phyloP scores from a whole-genome alignment of 2,329 filamentous ascomycete genomes.

The Penicillium sclerotigenum region DNA sequence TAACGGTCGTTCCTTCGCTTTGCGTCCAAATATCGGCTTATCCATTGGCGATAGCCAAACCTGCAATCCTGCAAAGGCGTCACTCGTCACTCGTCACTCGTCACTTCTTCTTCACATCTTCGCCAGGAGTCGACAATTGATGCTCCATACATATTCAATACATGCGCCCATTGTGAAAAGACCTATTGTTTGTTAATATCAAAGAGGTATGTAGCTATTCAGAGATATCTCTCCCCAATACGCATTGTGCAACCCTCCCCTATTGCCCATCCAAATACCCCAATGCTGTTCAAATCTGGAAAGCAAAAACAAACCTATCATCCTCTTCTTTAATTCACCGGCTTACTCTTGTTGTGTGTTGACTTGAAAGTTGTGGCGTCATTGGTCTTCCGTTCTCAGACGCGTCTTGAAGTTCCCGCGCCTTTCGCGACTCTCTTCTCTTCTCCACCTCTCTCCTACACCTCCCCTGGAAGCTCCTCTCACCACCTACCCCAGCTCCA shows the following conservation, averaged over 20 bases:
- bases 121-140: background rate
- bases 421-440: conserved; percentile 28
- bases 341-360: background rate
- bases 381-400: conserved; percentile 22
- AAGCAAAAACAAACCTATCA: background rate
- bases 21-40: background rate
- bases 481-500: conserved; percentile 12
- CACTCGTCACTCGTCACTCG: background rate
- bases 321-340: background rate
- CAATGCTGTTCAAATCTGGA: background rate
- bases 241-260: background rate
- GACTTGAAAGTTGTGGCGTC: conserved; percentile 20
- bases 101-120: no score
- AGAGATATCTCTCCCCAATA: background rate
- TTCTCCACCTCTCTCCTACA: conserved; percentile 25
- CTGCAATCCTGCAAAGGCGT: no score
- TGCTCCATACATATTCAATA: background rate
- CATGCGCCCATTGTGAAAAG: background rate
- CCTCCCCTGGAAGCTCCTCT: conserved; percentile 24
- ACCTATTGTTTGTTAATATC: background rate
- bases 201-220: background rate
- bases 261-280: background rate
- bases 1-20: background rate
- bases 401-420: conserved; percentile 28
- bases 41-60: background rate